Evolutionary conservation across 305 asterid species (phyloP).

Genomic region (Rubia peregrina): DNA sequence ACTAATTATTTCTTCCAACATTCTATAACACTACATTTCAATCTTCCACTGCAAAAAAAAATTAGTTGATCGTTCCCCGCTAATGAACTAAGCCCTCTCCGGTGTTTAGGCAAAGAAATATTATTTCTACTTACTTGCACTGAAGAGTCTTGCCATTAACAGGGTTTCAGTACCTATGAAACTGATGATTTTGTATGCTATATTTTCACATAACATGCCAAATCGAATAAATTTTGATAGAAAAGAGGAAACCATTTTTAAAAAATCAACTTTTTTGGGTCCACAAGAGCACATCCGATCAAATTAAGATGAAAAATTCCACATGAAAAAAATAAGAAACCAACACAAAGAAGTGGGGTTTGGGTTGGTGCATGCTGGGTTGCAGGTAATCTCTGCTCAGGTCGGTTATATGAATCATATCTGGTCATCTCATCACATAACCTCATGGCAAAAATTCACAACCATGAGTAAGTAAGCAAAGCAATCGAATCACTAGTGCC

Average conservation of each 20-base stretch:
- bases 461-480: neutral
- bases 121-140: too few relatives aligned
- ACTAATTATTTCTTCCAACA: too few relatives aligned
- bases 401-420: neutral
- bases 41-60: too few relatives aligned
- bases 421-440: too few relatives aligned
- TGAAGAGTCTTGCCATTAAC: too few relatives aligned
- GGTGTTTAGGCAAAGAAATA: too few relatives aligned
- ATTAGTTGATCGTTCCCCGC: too few relatives aligned
- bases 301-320: constrained; percentile 17
- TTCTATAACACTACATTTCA: too few relatives aligned
- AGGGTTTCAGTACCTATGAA: too few relatives aligned
- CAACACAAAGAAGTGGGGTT: constrained; percentile 11
- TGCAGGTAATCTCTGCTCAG: neutral
- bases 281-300: constrained; percentile 20
- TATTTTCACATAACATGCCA: constrained; percentile 3
- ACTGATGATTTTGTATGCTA: too few relatives aligned
- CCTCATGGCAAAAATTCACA: too few relatives aligned
- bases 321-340: neutral
- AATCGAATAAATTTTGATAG: constrained; percentile 16
- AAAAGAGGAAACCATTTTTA: constrained; percentile 18
- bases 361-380: constrained; percentile 5
- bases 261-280: constrained; percentile 12
- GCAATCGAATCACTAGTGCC: neutral
- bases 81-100: too few relatives aligned